phyloP scores from a whole-genome alignment of 2,329 filamentous ascomycete species.

The Trichoderma sp. region DNA sequence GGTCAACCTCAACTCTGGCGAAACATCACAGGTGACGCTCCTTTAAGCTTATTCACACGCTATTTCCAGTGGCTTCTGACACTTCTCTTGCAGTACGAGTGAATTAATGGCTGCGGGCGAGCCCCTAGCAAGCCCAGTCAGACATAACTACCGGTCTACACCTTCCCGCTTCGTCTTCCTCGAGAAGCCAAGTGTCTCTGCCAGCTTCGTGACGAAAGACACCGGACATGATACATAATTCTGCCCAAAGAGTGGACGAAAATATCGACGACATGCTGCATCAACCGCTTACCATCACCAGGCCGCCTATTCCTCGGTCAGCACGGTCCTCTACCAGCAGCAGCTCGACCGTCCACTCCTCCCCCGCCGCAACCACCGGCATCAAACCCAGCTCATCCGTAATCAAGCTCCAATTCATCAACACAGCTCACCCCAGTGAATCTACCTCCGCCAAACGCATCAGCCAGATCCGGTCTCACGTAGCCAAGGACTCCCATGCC shows the following conservation, averaged over 20 bases:
- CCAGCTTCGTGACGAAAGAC: background rate
- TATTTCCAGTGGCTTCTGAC: background rate
- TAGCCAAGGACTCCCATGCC: constrained; percentile 16
- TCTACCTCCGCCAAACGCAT: constrained; percentile 3
- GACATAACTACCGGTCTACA: background rate
- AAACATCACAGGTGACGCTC: background rate
- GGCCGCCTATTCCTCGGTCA: background rate
- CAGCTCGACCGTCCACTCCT: background rate
- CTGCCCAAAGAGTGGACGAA: background rate
- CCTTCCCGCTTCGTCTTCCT: background rate
- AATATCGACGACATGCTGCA: background rate
- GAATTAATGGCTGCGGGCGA: background rate
- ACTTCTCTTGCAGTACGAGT: background rate
- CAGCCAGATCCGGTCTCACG: constrained; percentile 22
- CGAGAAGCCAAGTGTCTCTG: background rate
- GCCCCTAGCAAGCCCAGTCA: background rate
- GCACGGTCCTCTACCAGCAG: background rate
- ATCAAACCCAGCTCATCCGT: background rate
- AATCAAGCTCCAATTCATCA: constrained; percentile 17
- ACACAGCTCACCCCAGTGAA: constrained; percentile 7
- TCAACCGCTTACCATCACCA: background rate
- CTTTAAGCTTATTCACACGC: background rate
- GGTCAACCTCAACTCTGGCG: background rate
- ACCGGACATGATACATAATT: background rate
- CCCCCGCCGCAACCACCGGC: background rate